Evolutionary conservation across 2,329 filamentous ascomycete species (phyloP), one percentile per base, ranked within the genome.

Genomic region (Aureobasidium uvarum): DNA sequence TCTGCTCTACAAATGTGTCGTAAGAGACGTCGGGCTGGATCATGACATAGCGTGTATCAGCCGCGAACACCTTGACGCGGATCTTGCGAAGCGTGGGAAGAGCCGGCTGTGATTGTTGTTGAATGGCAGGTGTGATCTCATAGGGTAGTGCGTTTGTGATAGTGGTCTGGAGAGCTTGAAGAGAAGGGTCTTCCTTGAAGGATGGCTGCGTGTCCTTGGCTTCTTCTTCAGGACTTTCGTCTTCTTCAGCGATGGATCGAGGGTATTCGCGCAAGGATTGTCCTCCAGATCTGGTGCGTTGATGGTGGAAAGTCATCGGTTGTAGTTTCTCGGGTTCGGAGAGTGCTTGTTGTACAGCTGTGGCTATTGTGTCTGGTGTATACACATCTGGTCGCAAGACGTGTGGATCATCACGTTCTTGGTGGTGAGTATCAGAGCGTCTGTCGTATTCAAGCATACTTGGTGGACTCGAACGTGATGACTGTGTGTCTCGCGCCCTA

Each of bases 1-100:
- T 90, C 67, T 88, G 87, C 68, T 89, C 87, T 46, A 89, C 87
- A 51, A 99, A 86, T 66, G 94, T 90, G 6, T 83, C 80, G 75
- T 92, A 97, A 67, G 89, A 86, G 14, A 92, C 84, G 2, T 85
- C 85, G 0, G 87, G 81, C 8, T 85, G 86, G 62, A 97, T 86
- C 85, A 97, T 92, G 69, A 98, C 90, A 76, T 96, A 97, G 67
- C 96, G 88, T 38, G 92, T 95, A 73, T 99, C 95, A 1, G 86
- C 78, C 3, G 84, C 87, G 74, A 98, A 93, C 1, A 96, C 92
- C 81, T 99, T 99, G 75, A 97, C 87, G 43, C 93, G 86, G 69
- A 98, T 87, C 77, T 93, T 80, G 68, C 85, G 86, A 66, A 95
- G 81, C 7, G 91, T 89, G 1, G 43, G 51, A 66, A 36, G 62